phyloP scores from a whole-genome alignment of 108 stramenopile genomes.

The Skeletonema grethae region DNA sequence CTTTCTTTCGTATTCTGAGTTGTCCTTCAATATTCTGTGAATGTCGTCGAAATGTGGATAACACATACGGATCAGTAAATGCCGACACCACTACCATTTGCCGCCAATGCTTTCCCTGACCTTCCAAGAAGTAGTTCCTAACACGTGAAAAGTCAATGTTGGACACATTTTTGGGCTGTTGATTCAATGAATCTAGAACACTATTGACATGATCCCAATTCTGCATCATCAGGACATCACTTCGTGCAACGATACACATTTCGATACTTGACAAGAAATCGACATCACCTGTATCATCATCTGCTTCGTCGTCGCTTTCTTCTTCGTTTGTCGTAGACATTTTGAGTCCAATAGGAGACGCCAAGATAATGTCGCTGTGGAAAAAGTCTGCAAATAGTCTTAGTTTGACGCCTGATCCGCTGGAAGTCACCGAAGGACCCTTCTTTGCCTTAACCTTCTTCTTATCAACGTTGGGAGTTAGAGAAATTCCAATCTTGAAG shows the following conservation, averaged over 20 bases:
- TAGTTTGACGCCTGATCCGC: slow-evolving; percentile 50
- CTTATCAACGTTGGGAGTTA: slow-evolving; percentile 62
- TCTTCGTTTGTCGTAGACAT: slow-evolving; percentile 66
- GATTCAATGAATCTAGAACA: slow-evolving; percentile 71
- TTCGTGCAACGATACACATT: slow-evolving; percentile 71
- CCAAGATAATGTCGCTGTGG: slow-evolving; percentile 92
- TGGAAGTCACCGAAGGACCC: slow-evolving; percentile 17
- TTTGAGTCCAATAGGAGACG: slow-evolving; percentile 91
- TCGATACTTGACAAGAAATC: slow-evolving; percentile 95
- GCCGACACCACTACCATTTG: slow-evolving; percentile 81
- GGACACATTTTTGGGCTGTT: slow-evolving; percentile 75
- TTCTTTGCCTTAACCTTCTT: slow-evolving; percentile 46
- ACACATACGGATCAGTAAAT: slow-evolving; percentile 73
- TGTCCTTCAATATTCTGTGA: slow-evolving; percentile 73
- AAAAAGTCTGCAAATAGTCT: slow-evolving; percentile 93
- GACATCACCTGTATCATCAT: slow-evolving; percentile 55
- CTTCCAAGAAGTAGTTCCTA: slow-evolving; percentile 85
- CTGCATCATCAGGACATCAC: slow-evolving; percentile 94
- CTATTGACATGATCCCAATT: slow-evolving; percentile 95
- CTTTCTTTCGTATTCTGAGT: slow-evolving; percentile 61
- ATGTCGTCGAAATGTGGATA: slow-evolving; percentile 75
- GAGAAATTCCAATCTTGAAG: slow-evolving; percentile 89
- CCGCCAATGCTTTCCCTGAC: slow-evolving; percentile 77
- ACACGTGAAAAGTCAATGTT: slow-evolving; percentile 95
- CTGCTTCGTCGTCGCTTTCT: slow-evolving; percentile 52